These are phyloP conservation scores for Neocatenulostroma microsporum DNA, from an alignment of 2,329 filamentous ascomycete species.

Conservation along the genomic window DNA sequence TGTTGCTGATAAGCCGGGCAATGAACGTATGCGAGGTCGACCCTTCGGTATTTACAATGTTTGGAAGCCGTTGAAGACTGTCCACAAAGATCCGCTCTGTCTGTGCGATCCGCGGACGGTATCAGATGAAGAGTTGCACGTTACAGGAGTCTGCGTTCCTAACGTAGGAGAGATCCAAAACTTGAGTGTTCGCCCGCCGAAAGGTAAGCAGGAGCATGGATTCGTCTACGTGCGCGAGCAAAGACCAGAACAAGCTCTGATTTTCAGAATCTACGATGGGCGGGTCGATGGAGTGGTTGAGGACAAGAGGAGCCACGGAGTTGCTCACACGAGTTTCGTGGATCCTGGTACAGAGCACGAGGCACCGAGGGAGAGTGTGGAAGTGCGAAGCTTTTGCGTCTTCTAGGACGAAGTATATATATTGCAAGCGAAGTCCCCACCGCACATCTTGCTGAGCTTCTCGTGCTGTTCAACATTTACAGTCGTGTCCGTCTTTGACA, in stretches of 20 bases:
- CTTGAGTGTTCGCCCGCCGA: slow-evolving; percentile 10
- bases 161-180: slow-evolving; percentile 16
- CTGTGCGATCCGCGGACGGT: slow-evolving; percentile 12
- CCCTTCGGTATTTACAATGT: slow-evolving; percentile 14
- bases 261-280: slow-evolving; percentile 14
- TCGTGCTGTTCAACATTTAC: no score
- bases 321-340: slow-evolving; percentile 14
- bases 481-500: no score
- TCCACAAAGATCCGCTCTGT: slow-evolving; percentile 11
- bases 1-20: slow-evolving; percentile 6
- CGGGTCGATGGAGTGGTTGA: slow-evolving; percentile 9
- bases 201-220: slow-evolving; percentile 5
- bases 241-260: slow-evolving; percentile 11
- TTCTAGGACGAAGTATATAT: no score
- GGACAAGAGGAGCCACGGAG: slow-evolving; percentile 10
- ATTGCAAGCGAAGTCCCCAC: no score
- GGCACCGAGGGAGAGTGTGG: slow-evolving; percentile 12
- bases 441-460: no score
- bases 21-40: slow-evolving; percentile 8
- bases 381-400: slow-evolving; percentile 15
- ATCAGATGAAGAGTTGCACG: slow-evolving; percentile 11
- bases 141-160: slow-evolving; percentile 10
- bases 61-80: slow-evolving; percentile 13
- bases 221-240: slow-evolving; percentile 15
- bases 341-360: slow-evolving; percentile 13